Evolutionary conservation across 805 yeast species (phyloP).

Genomic region (Tetrapisispora iriomotensis): DNA sequence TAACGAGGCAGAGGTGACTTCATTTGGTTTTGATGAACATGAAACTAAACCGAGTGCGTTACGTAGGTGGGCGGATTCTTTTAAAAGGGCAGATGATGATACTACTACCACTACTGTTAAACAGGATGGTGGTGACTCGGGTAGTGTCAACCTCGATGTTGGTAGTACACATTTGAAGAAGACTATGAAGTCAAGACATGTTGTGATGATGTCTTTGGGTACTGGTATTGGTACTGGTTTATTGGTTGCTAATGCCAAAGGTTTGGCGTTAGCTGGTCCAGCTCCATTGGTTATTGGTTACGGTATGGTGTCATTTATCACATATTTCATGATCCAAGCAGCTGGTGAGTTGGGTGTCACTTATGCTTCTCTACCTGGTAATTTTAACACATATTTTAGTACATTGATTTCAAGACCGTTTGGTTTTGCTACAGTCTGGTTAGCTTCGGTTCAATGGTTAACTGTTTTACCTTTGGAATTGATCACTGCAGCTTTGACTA

Average conservation of each 20-base stretch:
- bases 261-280: slow-evolving; percentile 38
- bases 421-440: slow-evolving; percentile 68
- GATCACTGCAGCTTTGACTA: slow-evolving; percentile 47
- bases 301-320: slow-evolving; percentile 46
- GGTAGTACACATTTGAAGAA: slow-evolving; percentile 11
- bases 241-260: slow-evolving; percentile 45
- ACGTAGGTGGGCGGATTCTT: slow-evolving; percentile 16
- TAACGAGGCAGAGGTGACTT: not conserved
- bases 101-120: too few species aligned
- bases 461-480: slow-evolving; percentile 58
- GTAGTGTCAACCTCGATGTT: slow-evolving; percentile 8
- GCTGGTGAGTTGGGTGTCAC: slow-evolving; percentile 36
- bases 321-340: slow-evolving; percentile 47
- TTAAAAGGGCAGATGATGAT: slow-evolving; percentile 15
- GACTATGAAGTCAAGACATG: slow-evolving; percentile 35
- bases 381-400: slow-evolving; percentile 32
- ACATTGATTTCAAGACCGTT: slow-evolving; percentile 52
- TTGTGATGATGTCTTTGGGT: slow-evolving; percentile 69
- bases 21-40: not conserved
- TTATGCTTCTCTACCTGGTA: slow-evolving; percentile 33
- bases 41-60: not conserved
- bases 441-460: slow-evolving; percentile 53
- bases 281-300: slow-evolving; percentile 44
- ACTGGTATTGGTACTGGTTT: slow-evolving; percentile 77
- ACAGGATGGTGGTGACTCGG: slow-evolving; percentile 9